These are phyloP conservation scores for Leptographium procerum DNA, from an alignment of 2,329 filamentous ascomycete genomes.

Conservation along the genomic window DNA sequence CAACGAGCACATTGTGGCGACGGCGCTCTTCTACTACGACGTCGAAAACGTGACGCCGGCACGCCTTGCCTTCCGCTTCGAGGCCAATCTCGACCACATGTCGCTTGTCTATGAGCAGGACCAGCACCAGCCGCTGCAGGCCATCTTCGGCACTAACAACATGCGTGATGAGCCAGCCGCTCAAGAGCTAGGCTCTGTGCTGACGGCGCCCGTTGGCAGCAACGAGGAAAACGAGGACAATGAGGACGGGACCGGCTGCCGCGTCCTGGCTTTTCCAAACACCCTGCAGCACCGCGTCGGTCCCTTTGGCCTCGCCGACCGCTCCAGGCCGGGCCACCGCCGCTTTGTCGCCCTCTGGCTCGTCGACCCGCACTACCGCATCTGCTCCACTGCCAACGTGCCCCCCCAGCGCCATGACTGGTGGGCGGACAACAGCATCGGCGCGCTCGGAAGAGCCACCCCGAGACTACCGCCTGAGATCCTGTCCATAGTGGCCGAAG, in stretches of 20 bases:
- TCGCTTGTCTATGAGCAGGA: constrained; percentile 3
- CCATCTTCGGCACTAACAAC: not conserved
- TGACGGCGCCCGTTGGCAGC: constrained; percentile 15
- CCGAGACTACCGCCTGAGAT: not conserved
- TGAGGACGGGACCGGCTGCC: constrained; percentile 14
- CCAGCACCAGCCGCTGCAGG: not conserved
- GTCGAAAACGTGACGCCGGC: constrained; percentile 35
- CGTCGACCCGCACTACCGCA: constrained; percentile 39
- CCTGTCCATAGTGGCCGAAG: not conserved
- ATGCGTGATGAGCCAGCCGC: not conserved
- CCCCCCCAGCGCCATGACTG: constrained; percentile 24
- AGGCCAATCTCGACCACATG: constrained; percentile 2
- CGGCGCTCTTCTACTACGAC: constrained; percentile 40
- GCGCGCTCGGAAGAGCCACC: not conserved
- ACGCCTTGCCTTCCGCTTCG: constrained; percentile 28
- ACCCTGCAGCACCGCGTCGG: constrained; percentile 35
- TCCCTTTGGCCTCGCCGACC: constrained; percentile 36
- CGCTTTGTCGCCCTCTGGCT: constrained; percentile 46
- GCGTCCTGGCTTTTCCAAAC: constrained; percentile 32
- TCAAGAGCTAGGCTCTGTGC: constrained; percentile 23
- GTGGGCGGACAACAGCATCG: constrained; percentile 16
- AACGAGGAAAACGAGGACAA: no score
- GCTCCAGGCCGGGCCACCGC: constrained; percentile 37
- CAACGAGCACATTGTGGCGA: constrained; percentile 46
- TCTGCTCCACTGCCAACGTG: constrained; percentile 31